A percentile compares a stretch with the other conserved stretches of the same genome.
Conservation (phyloP, 2,329 filamentous ascomycete genomes). For the Trichoderma sp. region DNA sequence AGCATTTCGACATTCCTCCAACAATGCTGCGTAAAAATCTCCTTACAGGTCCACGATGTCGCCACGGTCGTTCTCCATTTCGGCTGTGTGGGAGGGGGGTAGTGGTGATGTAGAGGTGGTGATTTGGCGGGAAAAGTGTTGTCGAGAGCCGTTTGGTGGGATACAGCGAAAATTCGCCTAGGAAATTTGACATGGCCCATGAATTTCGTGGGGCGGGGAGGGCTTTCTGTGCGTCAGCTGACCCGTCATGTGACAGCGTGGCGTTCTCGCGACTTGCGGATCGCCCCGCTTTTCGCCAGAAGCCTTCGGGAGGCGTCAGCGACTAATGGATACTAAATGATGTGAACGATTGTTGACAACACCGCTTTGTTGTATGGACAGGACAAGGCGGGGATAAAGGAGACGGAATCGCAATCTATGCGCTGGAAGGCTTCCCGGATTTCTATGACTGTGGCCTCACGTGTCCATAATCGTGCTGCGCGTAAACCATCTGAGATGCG, state of each 20-base stretch:
- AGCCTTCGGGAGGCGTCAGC: background rate
- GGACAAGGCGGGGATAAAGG: background rate
- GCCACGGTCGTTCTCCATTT: conserved; percentile 99
- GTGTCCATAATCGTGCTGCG: conserved; percentile 32
- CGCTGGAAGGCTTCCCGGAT: too few relatives aligned
- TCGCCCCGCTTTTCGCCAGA: conserved; percentile 14
- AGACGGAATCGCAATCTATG: background rate
- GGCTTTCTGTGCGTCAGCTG: conserved; percentile 39
- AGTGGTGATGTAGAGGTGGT: conserved; percentile 29
- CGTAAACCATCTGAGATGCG: conserved; percentile 41
- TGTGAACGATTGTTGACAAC: background rate
- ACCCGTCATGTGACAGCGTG: conserved; percentile 37
- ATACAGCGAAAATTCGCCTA: conserved; percentile 29
- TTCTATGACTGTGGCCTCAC: background rate
- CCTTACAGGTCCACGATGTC: conserved; percentile 98
- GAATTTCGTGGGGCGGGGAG: conserved; percentile 40
- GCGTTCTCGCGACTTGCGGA: conserved; percentile 28
- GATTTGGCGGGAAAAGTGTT: conserved; percentile 32
- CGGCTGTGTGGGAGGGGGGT: conserved; percentile 44
- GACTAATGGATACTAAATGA: background rate
- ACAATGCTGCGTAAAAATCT: conserved; percentile 24
- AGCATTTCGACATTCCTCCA: conserved; percentile 27
- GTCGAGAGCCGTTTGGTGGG: conserved; percentile 33
- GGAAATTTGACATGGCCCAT: conserved; percentile 36
- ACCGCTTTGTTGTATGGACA: background rate